Conservation (phyloP, 2,329 filamentous ascomycete species). For the Epichloe elymi region DNA sequence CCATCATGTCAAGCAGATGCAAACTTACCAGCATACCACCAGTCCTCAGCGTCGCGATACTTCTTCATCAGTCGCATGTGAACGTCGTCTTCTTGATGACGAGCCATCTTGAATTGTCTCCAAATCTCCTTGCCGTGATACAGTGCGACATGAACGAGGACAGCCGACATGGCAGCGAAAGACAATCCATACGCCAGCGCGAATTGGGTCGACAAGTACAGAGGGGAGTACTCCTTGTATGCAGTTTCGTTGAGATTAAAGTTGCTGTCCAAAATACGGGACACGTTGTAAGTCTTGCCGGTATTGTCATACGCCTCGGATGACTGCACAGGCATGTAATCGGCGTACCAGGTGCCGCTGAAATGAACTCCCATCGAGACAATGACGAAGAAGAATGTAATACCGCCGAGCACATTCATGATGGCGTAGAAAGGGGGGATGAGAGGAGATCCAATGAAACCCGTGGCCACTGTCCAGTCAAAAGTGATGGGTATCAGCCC, state of each 20-base stretch:
- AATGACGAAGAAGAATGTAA: conserved; percentile 41
- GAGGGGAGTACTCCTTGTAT: conserved; percentile 51
- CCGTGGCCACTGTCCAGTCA: conserved; percentile 35
- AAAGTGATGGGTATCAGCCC: conserved; percentile 50
- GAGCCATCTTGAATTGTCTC: conserved; percentile 40
- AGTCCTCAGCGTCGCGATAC: conserved; percentile 44
- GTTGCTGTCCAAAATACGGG: conserved; percentile 42
- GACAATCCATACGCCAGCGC: conserved; percentile 47
- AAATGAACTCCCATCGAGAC: conserved; percentile 48
- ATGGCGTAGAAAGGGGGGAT: conserved; percentile 42
- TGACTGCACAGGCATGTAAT: conserved; percentile 49
- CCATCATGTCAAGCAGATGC: conserved; percentile 2
- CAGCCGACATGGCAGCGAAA: conserved; percentile 53
- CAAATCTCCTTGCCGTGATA: conserved; percentile 44
- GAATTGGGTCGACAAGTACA: conserved; percentile 51
- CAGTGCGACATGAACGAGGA: conserved; percentile 40
- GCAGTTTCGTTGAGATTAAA: conserved; percentile 45
- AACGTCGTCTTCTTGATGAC: conserved; percentile 43
- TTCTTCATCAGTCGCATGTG: conserved; percentile 51
- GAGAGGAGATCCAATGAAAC: conserved; percentile 35
- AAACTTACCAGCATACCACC: conserved; percentile 43
- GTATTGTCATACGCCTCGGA: conserved; percentile 52
- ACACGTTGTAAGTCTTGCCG: conserved; percentile 44
- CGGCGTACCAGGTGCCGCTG: conserved; percentile 40
- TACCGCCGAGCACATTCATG: conserved; percentile 38